Percentiles rank a stretch among this genome's conserved stretches.
phyloP scores from a whole-genome alignment of 2,329 filamentous ascomycete genomes.

The Annulohypoxylon truncatum region DNA sequence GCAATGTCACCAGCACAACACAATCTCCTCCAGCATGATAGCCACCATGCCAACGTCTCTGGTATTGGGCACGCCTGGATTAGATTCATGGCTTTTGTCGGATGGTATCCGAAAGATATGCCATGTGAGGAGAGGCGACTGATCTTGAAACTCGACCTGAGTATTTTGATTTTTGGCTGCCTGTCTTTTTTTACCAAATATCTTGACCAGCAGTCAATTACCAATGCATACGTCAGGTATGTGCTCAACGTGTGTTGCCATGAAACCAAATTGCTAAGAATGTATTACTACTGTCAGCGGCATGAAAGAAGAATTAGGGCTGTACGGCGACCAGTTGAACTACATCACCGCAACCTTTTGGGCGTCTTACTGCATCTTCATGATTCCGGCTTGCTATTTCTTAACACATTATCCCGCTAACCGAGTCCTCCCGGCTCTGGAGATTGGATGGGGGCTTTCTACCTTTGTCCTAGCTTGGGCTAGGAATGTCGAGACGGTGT shows the following conservation, averaged over 20 bases:
- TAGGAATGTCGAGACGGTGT: conserved; percentile 49
- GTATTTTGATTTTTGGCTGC: conserved; percentile 54
- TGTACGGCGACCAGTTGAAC: conserved; percentile 52
- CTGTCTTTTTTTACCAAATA: conserved; percentile 56
- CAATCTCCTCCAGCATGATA: background rate
- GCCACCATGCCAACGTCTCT: background rate
- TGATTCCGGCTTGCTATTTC: conserved; percentile 56
- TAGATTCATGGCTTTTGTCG: conserved; percentile 34
- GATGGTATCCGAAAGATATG: conserved; percentile 52
- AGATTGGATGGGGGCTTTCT: conserved; percentile 49
- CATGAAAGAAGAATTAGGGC: conserved; percentile 52
- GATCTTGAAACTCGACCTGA: conserved; percentile 53
- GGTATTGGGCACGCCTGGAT: conserved; percentile 24
- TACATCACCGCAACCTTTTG: conserved; percentile 49
- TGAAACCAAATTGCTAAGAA: background rate
- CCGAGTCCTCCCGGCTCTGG: conserved; percentile 46
- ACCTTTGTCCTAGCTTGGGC: conserved; percentile 50
- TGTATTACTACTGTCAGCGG: conserved; percentile 45
- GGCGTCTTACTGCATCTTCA: conserved; percentile 55
- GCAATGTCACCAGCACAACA: background rate
- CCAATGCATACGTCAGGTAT: conserved; percentile 53
- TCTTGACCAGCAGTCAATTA: conserved; percentile 53
- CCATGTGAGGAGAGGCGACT: conserved; percentile 50
- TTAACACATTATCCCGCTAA: conserved; percentile 54
- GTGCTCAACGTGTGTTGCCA: background rate